phyloP scores from a whole-genome alignment of 805 yeast genomes.

The Kuraishia ogatae region DNA sequence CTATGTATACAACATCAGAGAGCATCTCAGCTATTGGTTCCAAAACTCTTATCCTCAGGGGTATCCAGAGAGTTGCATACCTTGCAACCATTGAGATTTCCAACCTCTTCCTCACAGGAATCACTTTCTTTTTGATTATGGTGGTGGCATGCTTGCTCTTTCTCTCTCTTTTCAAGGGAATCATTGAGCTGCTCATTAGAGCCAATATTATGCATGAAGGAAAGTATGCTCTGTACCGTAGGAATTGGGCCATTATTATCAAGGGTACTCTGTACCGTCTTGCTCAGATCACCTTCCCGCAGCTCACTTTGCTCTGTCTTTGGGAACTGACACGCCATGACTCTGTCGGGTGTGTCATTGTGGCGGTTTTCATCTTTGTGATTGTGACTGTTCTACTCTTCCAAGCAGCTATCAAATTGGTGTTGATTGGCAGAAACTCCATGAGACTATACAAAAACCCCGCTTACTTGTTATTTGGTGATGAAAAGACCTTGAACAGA shows the following conservation, averaged over 20 bases:
- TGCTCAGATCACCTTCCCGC: constrained; percentile 81
- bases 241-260: constrained; percentile 73
- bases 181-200: constrained; percentile 53
- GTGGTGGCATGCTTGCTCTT: constrained; percentile 50
- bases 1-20: constrained; percentile 66
- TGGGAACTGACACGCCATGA: constrained; percentile 87
- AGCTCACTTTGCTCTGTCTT: constrained; percentile 66
- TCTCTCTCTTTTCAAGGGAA: constrained; percentile 58
- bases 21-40: constrained; percentile 46
- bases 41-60: constrained; percentile 76
- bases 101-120: constrained; percentile 76
- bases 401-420: constrained; percentile 70
- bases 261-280: constrained; percentile 87
- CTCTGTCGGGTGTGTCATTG: constrained; percentile 73
- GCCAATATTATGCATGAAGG: constrained; percentile 50
- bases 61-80: constrained; percentile 86
- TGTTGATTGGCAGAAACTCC: constrained; percentile 68
- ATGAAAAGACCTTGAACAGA: constrained; percentile 67
- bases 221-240: constrained; percentile 69
- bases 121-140: constrained; percentile 75
- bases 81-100: constrained; percentile 82
- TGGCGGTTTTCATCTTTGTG: constrained; percentile 64
- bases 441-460: constrained; percentile 74
- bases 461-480: constrained; percentile 85
- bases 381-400: constrained; percentile 49